A percentile compares a stretch with the other conserved stretches of the same genome.
Conservation (phyloP, 345 rosid genomes). For the Luvunga scandens region DNA sequence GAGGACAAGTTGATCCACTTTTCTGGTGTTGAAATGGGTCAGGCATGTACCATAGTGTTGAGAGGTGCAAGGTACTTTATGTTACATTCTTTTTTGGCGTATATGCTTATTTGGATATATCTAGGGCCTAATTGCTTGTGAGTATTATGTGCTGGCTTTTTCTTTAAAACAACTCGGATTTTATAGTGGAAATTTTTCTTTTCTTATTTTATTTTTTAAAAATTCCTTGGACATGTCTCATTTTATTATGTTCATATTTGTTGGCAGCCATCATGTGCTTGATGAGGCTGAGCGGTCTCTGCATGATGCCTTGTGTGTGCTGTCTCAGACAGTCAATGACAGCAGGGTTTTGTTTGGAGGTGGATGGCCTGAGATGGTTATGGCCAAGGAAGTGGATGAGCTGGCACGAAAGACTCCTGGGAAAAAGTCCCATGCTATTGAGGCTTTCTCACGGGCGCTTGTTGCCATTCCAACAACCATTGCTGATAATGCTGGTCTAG, state of each 20-base stretch:
- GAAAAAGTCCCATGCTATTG: conserved; percentile 93
- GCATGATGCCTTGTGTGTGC: conserved; percentile 95
- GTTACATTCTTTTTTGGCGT: background rate
- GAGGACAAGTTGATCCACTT: conserved; percentile 97
- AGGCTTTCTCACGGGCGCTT: conserved; percentile 89
- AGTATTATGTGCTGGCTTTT: background rate
- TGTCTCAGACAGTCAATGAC: conserved; percentile 93
- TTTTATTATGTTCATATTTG: background rate
- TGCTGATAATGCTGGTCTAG: conserved; percentile 97
- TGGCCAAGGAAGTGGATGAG: conserved; percentile 97
- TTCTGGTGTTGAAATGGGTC: conserved; percentile 95
- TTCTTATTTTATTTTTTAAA: no score
- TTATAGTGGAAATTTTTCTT: no score
- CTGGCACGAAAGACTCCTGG: conserved; percentile 94
- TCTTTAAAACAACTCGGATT: background rate
- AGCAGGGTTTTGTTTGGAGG: conserved; percentile 91
- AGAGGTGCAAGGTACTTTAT: conserved; percentile 83
- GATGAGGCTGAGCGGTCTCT: conserved; percentile 99
- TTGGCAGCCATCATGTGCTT: conserved; percentile 85
- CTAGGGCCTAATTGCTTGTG: background rate
- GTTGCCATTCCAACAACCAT: conserved; percentile 82
- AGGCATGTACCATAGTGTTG: conserved; percentile 92
- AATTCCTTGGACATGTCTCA: background rate
- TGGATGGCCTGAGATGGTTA: conserved; percentile 99
- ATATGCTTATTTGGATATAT: background rate